A percentile compares a stretch with the other conserved stretches of the same genome.
Conservation (phyloP, 768 basidiomycete species). For the Saitozyma podzolica region DNA sequence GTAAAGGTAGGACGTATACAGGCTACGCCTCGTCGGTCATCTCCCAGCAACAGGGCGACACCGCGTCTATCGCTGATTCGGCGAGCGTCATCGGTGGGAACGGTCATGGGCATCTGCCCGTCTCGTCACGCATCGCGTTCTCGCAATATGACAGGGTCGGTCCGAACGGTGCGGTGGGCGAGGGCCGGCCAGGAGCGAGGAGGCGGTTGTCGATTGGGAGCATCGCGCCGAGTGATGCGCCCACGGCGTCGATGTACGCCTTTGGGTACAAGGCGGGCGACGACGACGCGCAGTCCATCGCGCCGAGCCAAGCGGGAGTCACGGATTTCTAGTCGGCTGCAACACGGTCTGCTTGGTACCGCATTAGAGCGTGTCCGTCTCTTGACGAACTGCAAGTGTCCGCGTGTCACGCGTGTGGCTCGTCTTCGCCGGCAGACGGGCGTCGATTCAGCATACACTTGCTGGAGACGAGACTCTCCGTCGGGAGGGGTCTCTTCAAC, state of each 20-base stretch:
- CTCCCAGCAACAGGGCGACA: slow-evolving; percentile 70
- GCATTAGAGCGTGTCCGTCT: no score
- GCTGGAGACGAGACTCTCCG: no score
- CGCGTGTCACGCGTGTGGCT: no score
- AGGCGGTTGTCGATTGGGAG: slow-evolving; percentile 33
- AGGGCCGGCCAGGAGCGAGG: slow-evolving; percentile 9
- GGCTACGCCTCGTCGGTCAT: slow-evolving; percentile 88
- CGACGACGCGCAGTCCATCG: slow-evolving; percentile 45
- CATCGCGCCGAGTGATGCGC: slow-evolving; percentile 44
- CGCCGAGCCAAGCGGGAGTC: slow-evolving; percentile 52
- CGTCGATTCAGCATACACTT: no score
- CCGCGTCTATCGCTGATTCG: slow-evolving; percentile 20
- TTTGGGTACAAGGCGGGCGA: slow-evolving; percentile 53
- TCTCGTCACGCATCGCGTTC: slow-evolving; percentile 67
- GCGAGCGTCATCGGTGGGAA: slow-evolving; percentile 2
- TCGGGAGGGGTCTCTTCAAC: no score
- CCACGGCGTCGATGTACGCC: slow-evolving; percentile 44
- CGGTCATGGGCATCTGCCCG: slow-evolving; percentile 57
- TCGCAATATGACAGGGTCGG: slow-evolving; percentile 83
- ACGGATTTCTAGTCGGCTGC: slow-evolving; percentile 42
- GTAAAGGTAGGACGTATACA: slow-evolving; percentile 72
- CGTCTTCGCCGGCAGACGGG: no score
- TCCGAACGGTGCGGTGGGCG: slow-evolving; percentile 54
- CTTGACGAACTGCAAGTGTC: no score
- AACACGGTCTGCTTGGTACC: no score